A percentile compares a stretch with the other conserved stretches of the same genome.
These are phyloP conservation scores for Flueggea neowawraea DNA, from an alignment of 441 rosid species.

Conservation along the genomic window DNA sequence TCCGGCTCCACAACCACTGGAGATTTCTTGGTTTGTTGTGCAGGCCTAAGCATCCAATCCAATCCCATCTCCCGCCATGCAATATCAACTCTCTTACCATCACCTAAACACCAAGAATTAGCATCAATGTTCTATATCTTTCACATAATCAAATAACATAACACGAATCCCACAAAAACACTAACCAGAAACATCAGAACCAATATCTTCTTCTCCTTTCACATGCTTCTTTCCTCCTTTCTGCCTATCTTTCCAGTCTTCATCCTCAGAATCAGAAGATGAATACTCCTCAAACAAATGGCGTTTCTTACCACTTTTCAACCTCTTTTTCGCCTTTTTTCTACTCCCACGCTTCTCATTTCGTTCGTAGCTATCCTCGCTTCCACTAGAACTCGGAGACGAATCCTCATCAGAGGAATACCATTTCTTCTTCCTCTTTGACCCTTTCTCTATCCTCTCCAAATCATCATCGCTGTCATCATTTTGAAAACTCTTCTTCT, in stretches of 20 bases:
- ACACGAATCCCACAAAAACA: background rate
- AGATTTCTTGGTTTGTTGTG: conserved; percentile 28
- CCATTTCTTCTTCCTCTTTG: conserved; percentile 56
- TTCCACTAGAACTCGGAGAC: conserved; percentile 19
- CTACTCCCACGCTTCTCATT: conserved; percentile 17
- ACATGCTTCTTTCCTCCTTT: no score
- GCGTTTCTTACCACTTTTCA: conserved; percentile 15
- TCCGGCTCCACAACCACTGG: conserved; percentile 31
- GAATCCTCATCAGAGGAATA: conserved; percentile 44
- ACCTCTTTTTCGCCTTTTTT: conserved; percentile 26
- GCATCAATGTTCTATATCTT: background rate
- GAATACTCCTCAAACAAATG: conserved; percentile 23
- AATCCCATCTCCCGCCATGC: conserved; percentile 64
- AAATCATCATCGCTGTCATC: conserved; percentile 47
- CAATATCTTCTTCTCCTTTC: no score
- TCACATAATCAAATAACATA: background rate
- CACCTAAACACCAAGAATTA: conserved; percentile 15
- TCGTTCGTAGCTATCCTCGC: conserved; percentile 22
- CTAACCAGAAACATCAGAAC: no score
- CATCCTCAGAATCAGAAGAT: conserved; percentile 30
- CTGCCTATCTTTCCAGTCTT: no score
- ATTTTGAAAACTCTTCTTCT: conserved; percentile 4
- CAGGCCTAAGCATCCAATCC: conserved; percentile 88
- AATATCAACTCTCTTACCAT: conserved; percentile 23
- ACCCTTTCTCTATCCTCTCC: conserved; percentile 36